phyloP scores from a whole-genome alignment of 768 basidiomycete genomes.

The Suillus sp. region DNA sequence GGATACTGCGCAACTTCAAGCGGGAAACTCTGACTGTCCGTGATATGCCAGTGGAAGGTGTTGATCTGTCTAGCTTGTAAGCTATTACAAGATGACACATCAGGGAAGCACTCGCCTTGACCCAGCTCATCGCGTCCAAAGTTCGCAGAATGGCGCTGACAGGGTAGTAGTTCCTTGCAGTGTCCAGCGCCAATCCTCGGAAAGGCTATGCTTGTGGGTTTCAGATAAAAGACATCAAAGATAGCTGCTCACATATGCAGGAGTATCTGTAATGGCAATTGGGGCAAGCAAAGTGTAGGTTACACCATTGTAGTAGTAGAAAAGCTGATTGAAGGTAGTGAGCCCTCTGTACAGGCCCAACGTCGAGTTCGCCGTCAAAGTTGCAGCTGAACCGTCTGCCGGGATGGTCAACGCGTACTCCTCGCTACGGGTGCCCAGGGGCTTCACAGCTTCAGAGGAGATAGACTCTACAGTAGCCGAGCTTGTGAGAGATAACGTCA shows the following conservation, averaged over 20 bases:
- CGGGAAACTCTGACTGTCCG: slow-evolving; percentile 83
- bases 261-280: slow-evolving; percentile 44
- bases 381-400: slow-evolving; percentile 36
- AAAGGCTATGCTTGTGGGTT: slow-evolving; percentile 28
- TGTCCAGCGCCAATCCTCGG: slow-evolving; percentile 49
- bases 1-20: slow-evolving; percentile 62
- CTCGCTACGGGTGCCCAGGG: slow-evolving; percentile 44
- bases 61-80: slow-evolving; percentile 49
- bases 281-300: slow-evolving; percentile 45
- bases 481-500: slow-evolving; percentile 30
- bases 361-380: slow-evolving; percentile 45
- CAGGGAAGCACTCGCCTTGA: slow-evolving; percentile 39
- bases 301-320: slow-evolving; percentile 39
- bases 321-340: slow-evolving; percentile 57
- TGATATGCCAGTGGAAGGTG: slow-evolving; percentile 84
- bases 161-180: slow-evolving; percentile 46
- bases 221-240: not conserved
- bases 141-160: slow-evolving; percentile 43
- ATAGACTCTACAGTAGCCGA: slow-evolving; percentile 32
- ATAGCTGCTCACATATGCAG: slow-evolving; percentile 44
- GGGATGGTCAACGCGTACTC: slow-evolving; percentile 46
- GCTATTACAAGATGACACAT: not conserved
- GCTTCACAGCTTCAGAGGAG: slow-evolving; percentile 36
- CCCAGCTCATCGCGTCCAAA: slow-evolving; percentile 54
- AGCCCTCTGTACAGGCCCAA: slow-evolving; percentile 56